Evolutionary conservation across 331 rosid genomes (phyloP).

Genomic region (Erythrophleum ivorense): DNA sequence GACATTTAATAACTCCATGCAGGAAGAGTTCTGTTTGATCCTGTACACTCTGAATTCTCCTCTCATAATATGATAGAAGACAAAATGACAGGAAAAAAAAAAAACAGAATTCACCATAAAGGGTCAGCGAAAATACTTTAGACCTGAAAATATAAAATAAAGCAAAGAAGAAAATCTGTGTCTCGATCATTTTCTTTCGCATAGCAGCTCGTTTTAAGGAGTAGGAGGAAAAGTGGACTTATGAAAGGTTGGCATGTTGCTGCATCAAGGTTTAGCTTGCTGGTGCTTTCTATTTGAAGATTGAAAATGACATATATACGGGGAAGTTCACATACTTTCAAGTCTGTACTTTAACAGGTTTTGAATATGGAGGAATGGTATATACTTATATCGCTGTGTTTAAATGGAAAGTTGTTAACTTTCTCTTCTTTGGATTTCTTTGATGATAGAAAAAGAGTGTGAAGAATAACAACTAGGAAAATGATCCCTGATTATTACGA

Average conservation of each 20-base stretch:
- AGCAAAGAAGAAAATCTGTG: background rate
- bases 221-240: slow-evolving; percentile 36
- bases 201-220: background rate
- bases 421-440: slow-evolving; percentile 23
- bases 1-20: background rate
- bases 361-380: too few relatives aligned
- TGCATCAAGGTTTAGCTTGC: slow-evolving; percentile 38
- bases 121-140: background rate
- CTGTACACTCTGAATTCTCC: background rate
- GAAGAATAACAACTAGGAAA: background rate
- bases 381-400: background rate
- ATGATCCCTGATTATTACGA: background rate
- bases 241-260: slow-evolving; percentile 38
- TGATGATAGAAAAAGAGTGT: slow-evolving; percentile 8
- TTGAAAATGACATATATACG: too few relatives aligned
- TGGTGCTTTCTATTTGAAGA: slow-evolving; percentile 8
- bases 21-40: slow-evolving; percentile 16
- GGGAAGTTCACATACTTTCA: too few relatives aligned
- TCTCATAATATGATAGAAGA: background rate
- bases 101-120: background rate
- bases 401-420: slow-evolving; percentile 4
- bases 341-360: too few relatives aligned
- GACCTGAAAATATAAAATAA: background rate
- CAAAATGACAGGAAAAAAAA: too few relatives aligned
- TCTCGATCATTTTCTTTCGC: slow-evolving; percentile 1